Evolutionary conservation across 768 basidiomycete genomes (phyloP), one percentile per base, ranked within the genome.

Genomic region (Xerocomus spinulosus): DNA sequence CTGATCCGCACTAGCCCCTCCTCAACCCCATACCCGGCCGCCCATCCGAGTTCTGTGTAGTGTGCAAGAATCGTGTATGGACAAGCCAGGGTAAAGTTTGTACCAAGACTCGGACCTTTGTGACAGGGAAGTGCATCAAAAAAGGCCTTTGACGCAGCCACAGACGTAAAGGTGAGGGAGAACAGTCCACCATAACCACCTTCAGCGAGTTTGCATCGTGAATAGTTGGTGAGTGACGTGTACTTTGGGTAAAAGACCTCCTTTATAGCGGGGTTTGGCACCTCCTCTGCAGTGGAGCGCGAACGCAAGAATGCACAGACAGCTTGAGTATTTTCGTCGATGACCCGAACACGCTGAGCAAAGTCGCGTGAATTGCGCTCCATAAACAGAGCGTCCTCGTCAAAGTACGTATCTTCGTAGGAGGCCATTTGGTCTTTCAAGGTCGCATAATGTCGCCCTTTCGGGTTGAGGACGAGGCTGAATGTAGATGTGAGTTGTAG

Each of bases 281-380:
- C 49, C 1, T 73, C 73, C 17, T 65, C 75, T 3, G 69, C 68
- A 24, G 72, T 46, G 1, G 84, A 84, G 39, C 77, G 80, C 2
- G 79, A 73, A 32, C 73, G 77, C 24, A 99, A 73, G 63, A 85
- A 81, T 46, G 88, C 85, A 66, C 92, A 94, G 48, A 94, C 73
- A 36, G 78, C 79, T 62, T 91, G 83, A 4, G 94, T 74, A 64
- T 95, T 98, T 26, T 67, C 64, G 65, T 98, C 91, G 67, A 95
- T 91, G 44, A 73, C 64, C 46, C 73, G 73, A 55, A 92, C 77
- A 46, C 95, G 89, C 8, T 71, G 73, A 43, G 76, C 69, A 73
- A 95, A 97, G 69, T 96, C 85, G 42, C 95, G 89, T 15, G 95
- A 98, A 70, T 99, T 99, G 55, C 94, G 87, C 64, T 99, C 95